phyloP scores from a whole-genome alignment of 1,139 yeast species.

The Starmera stellimalicola region DNA sequence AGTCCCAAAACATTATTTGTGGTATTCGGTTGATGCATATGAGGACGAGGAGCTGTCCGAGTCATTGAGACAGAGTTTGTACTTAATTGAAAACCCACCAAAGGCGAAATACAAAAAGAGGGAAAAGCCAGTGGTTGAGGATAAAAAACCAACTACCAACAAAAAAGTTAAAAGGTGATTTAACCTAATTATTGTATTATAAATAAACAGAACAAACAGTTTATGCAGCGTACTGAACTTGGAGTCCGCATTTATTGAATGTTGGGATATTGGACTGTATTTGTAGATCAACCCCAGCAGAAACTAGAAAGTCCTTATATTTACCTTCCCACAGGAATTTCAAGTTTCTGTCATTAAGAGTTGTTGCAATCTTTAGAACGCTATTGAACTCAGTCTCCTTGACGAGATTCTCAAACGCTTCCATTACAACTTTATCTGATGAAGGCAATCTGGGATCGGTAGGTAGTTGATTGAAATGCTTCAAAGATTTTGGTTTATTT shows the following conservation, averaged over 20 bases:
- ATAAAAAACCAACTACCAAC: slow-evolving; percentile 1
- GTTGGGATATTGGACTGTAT: slow-evolving; percentile 10
- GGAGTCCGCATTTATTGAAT: slow-evolving; percentile 6
- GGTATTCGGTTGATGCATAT: slow-evolving; percentile 81
- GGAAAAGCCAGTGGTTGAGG: slow-evolving; percentile 3
- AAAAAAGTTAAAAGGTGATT: not conserved
- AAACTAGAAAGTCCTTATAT: slow-evolving; percentile 66
- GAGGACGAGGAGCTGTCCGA: slow-evolving; percentile 47
- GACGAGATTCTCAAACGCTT: slow-evolving; percentile 44
- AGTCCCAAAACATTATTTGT: slow-evolving; percentile 52
- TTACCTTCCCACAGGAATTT: slow-evolving; percentile 85
- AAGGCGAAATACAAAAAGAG: slow-evolving; percentile 27
- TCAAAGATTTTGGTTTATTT: slow-evolving; percentile 12
- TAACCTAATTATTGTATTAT: not conserved
- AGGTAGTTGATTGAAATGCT: slow-evolving; percentile 21
- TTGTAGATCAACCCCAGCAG: slow-evolving; percentile 55
- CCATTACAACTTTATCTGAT: slow-evolving; percentile 34
- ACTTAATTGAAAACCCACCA: slow-evolving; percentile 28
- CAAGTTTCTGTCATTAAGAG: slow-evolving; percentile 51
- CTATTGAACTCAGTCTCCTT: slow-evolving; percentile 51
- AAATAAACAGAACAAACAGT: not conserved
- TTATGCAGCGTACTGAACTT: slow-evolving; percentile 3
- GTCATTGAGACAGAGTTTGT: slow-evolving; percentile 24
- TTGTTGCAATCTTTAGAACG: slow-evolving; percentile 68
- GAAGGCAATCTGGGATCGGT: slow-evolving; percentile 21